A percentile compares a stretch with the other conserved stretches of the same genome.
phyloP scores from a whole-genome alignment of 371 early-diverging fungal genomes.

The Apophysomyces variabilis region DNA sequence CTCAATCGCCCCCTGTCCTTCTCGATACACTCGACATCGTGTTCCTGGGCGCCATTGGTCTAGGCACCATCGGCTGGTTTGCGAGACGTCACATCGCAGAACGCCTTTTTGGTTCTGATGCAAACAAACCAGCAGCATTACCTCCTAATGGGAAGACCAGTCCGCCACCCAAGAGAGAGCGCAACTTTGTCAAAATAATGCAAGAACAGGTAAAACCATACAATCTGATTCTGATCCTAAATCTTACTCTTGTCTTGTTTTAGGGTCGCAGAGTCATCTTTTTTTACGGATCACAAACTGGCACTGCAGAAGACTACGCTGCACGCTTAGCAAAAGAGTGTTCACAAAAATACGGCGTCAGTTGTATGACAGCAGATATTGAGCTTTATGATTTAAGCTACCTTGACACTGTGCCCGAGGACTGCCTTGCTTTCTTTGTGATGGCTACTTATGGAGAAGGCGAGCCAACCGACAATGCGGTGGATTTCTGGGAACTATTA shows the following conservation, averaged over 20 bases:
- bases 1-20: slow-evolving; percentile 28
- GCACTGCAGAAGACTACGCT: slow-evolving; percentile 97
- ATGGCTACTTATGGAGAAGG: slow-evolving; percentile 93
- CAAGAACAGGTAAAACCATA: slow-evolving; percentile 51
- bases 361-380: slow-evolving; percentile 78
- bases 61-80: slow-evolving; percentile 57
- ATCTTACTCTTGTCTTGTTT: neutral
- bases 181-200: slow-evolving; percentile 70
- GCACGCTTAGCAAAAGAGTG: slow-evolving; percentile 85
- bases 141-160: slow-evolving; percentile 5
- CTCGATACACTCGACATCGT: slow-evolving; percentile 54
- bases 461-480: slow-evolving; percentile 93
- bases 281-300: slow-evolving; percentile 96
- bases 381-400: slow-evolving; percentile 88
- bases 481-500: slow-evolving; percentile 85
- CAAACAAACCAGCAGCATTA: slow-evolving; percentile 20
- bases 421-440: slow-evolving; percentile 76
- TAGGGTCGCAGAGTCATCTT: slow-evolving; percentile 73
- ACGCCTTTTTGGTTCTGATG: slow-evolving; percentile 19
- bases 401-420: slow-evolving; percentile 66
- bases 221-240: neutral
- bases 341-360: slow-evolving; percentile 73
- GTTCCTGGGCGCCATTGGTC: slow-evolving; percentile 54
- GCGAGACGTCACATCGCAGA: slow-evolving; percentile 31
- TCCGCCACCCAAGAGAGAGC: slow-evolving; percentile 38